Evolutionary conservation across 257 asterid genomes (phyloP), one percentile per base, ranked within the genome.

Genomic region (Ilex aquifolium): DNA sequence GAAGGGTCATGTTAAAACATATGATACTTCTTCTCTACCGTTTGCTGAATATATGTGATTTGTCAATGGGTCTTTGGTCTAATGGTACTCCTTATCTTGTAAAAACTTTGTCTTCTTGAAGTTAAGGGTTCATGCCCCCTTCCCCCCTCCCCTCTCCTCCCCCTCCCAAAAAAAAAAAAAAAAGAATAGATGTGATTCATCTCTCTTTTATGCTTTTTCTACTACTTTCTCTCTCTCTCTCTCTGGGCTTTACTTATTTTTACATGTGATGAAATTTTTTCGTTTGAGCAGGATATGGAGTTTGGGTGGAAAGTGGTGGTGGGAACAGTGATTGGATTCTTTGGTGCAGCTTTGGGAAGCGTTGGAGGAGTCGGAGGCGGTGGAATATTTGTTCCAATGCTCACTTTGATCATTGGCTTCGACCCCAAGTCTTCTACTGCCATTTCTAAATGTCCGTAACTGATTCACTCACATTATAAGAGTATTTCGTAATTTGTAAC

Each of bases 291-390:
- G 80, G 80, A 71, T 60, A 75, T 75, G 80, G 62, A 75, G 61
- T 58, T 75, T 71, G 74, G 71, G 7, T 75, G 80, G 80, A 66
- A 36, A 58, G 8, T 75, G 32, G 62, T 75, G 21, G 60, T 63
- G 31, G 80, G 80, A 46, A 65, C 74, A 13, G 55, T 63, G 39
- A 64, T 75, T 13, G 80, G 80, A 3, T 75, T 71, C 42, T 70
- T 75, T 40, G 80, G 80, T 54, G 80, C 80, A 32, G 80, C 80
- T 5, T 57, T 75, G 61, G 80, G 80, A 17, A 75, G 80, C 13
- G 80, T 75, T 29, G 80, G 80, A 63, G 80, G 80, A 11, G 80
- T 75, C 31, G 80, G 80, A 21, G 80, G 80, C 9, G 80, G 80
- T 44, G 80, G 80, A 31, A 75, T 75, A 4, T 75, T 75, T 32